Evolutionary conservation across 1,284 basidiomycete genomes (phyloP), one percentile per base, ranked within the genome.

Genomic region (Cerrena zonata): DNA sequence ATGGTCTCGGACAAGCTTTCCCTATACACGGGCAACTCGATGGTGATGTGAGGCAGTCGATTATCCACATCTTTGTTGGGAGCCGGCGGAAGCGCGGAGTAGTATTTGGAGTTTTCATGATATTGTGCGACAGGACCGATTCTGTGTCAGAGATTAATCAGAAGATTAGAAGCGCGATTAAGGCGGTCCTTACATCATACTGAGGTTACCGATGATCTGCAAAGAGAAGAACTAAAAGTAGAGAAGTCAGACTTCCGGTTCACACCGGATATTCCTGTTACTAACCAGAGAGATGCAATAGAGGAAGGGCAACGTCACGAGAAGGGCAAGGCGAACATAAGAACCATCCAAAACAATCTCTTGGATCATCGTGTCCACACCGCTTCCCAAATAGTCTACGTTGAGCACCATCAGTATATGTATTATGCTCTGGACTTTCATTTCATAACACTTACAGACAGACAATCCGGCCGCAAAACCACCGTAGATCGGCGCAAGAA

Each of bases 1-100:
- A 87, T 83, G 0, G 84, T 85, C 50, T 78, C 75, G 39, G 78
- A 76, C 27, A 83, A 65, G 53, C 79, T 84, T 68, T 88, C 88
- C 67, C 89, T 89, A 71, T 89, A 91, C 4, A 90, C 89, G 0
- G 89, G 87, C 73, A 90, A 78, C 61, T 89, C 80, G 50, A 89
- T 75, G 0, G 87, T 86, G 52, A 90, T 73, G 59, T 89, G 88
- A 2, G 87, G 87, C 2, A 90, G 71, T 34, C 69, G 70, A 1
- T 68, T 55, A 56, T 87, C 84, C 15, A 86, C 70, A n/a, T 75
- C 74, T 47, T 76, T 75, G 63, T 84, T 84, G n/a, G 81, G 69
- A 13, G 62, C 68, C 0, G 84, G 81, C 23, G 69, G 73, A 47
- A 79, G 54, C 11, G 84, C 84, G 5, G 82, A 85, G 64, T 86